Conservation (phyloP, 2,329 filamentous ascomycete species). For the Trichoderma simmonsii region DNA sequence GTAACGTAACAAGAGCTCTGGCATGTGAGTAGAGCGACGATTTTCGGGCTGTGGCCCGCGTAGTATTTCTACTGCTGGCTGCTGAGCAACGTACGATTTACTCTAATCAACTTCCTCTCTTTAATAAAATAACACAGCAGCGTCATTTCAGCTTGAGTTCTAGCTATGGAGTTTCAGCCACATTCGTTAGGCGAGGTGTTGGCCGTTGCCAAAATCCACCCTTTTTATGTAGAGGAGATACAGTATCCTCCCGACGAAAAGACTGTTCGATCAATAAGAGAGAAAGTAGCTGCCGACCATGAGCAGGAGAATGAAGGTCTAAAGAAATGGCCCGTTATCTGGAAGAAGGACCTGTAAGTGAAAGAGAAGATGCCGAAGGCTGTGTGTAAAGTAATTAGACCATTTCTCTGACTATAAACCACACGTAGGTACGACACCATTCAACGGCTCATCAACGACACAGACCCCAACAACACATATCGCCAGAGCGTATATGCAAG, state of each 20-base stretch:
- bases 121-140: neutral
- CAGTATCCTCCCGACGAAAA: constrained; percentile 32
- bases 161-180: constrained; percentile 6
- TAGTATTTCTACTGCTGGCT: neutral
- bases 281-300: constrained; percentile 2
- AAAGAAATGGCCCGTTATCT: constrained; percentile 21
- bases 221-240: constrained; percentile 31
- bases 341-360: constrained; percentile 27
- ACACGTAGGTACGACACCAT: constrained; percentile 33
- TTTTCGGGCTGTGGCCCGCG: neutral
- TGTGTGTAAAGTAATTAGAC: neutral
- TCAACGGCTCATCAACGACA: constrained; percentile 36
- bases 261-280: constrained; percentile 3
- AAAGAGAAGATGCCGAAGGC: neutral
- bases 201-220: constrained; percentile 34
- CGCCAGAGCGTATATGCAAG: constrained; percentile 39
- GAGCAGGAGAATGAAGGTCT: neutral
- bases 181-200: constrained; percentile 33
- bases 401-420: neutral
- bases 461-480: constrained; percentile 34
- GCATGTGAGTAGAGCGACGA: neutral
- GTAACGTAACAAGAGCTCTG: neutral
- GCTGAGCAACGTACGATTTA: neutral
- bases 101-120: neutral
- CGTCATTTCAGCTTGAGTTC: neutral